Base-by-base conservation (phyloP, 495 filamentous ascomycete species). In the Tuber microsphaerosporum region DNA sequence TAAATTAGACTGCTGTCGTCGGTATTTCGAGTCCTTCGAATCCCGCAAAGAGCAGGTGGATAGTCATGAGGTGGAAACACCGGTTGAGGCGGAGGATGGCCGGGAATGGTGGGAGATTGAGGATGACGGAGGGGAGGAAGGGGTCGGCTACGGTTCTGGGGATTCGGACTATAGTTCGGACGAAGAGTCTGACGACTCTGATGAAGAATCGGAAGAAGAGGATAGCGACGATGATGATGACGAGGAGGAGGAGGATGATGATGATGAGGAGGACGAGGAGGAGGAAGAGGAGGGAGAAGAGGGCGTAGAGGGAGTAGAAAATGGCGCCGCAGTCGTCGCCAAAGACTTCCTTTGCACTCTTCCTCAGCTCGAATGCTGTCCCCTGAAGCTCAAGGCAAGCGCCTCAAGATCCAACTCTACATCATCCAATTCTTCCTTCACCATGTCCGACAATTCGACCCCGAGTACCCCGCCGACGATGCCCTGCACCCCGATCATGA, bases 71-170 rank as follows among this genome's bases (percentile, higher is more conserved):
- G 44, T n/a, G 37, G 45, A 45, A n/a, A n/a, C 45, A 65, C 56
- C 19, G 42, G 37, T 44, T 31, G 48, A 43, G 20, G 31, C 4
- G 19, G 69, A 39, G 39, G n/a, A 71, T 65, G 44, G 20, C 20
- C 16, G 34, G 0, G 77, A 79, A 61, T 79, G 77, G 77, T 79
- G 77, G 77, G 77, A 79, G 68, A 75, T 75, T 41, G 77, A 70
- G 72, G 44, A n/a, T 39, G 61, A 75, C 31, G 75, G 74, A 70
- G 72, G 20, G 9, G 72, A 41, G 69, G 56, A 34, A 2, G 65
- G 22, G 19, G 41, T 69, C n/a, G 42, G 39, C 56, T 65, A 31
- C 26, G 26, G 56, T 65, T 65, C 56, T 65, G 26, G 56, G 10
- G 56, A 65, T 65, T 65, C 56, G 16, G 73, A 74, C 12, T 69